Percentiles rank a stretch among this genome's conserved stretches.
Evolutionary conservation across 495 filamentous ascomycete genomes (phyloP).

Genomic region (Neurospora tetrasperma): DNA sequence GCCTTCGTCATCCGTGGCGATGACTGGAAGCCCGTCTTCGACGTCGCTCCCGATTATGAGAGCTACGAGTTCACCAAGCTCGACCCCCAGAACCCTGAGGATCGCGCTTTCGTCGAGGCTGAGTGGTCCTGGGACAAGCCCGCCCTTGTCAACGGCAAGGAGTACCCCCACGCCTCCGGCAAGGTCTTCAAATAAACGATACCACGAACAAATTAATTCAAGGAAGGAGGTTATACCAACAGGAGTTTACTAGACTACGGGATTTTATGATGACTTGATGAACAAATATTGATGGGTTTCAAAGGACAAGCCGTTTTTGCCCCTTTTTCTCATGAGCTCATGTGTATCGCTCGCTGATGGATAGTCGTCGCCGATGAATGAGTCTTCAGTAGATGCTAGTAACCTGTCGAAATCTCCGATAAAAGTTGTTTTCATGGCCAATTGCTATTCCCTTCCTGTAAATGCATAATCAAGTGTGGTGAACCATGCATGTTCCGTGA

Average conservation of each 20-base stretch:
- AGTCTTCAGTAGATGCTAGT: slow-evolving; percentile 19
- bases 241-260: slow-evolving; percentile 21
- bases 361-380: slow-evolving; percentile 15
- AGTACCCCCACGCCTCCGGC: slow-evolving; percentile 58
- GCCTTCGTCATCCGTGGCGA: slow-evolving; percentile 92
- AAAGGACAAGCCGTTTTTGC: slow-evolving; percentile 12
- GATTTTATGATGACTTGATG: slow-evolving; percentile 23
- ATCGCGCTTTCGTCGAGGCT: slow-evolving; percentile 75
- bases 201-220: slow-evolving; percentile 2
- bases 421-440: not conserved
- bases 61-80: slow-evolving; percentile 94
- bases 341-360: slow-evolving; percentile 13
- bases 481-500: not conserved
- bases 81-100: slow-evolving; percentile 70
- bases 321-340: slow-evolving; percentile 18
- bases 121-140: slow-evolving; percentile 84
- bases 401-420: slow-evolving; percentile 3
- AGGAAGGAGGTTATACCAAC: slow-evolving; percentile 10
- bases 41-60: slow-evolving; percentile 95
- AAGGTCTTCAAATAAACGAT: slow-evolving; percentile 94
- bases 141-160: slow-evolving; percentile 67
- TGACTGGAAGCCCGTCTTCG: slow-evolving; percentile 76
- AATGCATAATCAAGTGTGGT: not conserved
- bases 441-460: not conserved
- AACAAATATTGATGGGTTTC: slow-evolving; percentile 18